These are phyloP conservation scores for Fusarium udum DNA, from an alignment of 2,329 filamentous ascomycete species.

Conservation along the genomic window DNA sequence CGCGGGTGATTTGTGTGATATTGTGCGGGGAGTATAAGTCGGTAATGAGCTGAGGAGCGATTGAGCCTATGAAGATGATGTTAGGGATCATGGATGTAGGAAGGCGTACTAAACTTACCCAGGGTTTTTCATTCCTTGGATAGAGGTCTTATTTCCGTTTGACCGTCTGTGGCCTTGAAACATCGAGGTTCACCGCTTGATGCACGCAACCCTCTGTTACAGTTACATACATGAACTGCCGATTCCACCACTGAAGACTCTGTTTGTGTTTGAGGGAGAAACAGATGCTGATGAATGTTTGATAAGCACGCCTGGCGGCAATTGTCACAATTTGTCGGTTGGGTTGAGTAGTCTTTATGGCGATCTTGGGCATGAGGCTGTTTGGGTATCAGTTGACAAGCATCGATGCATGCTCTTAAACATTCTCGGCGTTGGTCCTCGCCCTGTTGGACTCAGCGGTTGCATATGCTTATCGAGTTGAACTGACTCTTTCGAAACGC, in stretches of 20 bases:
- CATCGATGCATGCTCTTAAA: constrained; percentile 19
- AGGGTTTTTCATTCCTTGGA: no score
- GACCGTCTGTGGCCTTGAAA: not conserved
- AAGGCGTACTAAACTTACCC: no score
- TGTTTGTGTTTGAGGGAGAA: not conserved
- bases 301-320: constrained; percentile 18
- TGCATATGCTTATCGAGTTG: not conserved
- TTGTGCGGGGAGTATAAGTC: constrained; percentile 7
- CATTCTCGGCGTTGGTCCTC: not conserved
- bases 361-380: constrained; percentile 7
- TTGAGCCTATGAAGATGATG: constrained; percentile 2
- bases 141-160: constrained; percentile 11
- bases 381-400: constrained; percentile 2
- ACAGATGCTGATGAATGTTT: not conserved
- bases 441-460: not conserved
- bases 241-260: not conserved
- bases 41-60: constrained; percentile 6
- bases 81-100: not conserved
- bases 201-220: constrained; percentile 19
- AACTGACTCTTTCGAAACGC: not conserved
- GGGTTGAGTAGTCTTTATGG: constrained; percentile 1
- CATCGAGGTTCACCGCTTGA: constrained; percentile 26
- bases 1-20: constrained; percentile 33
- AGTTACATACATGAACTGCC: constrained; percentile 25
- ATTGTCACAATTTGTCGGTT: constrained; percentile 8